Base-by-base conservation (phyloP, 441 rosid species). In the Bruguiera hainesii region DNA sequence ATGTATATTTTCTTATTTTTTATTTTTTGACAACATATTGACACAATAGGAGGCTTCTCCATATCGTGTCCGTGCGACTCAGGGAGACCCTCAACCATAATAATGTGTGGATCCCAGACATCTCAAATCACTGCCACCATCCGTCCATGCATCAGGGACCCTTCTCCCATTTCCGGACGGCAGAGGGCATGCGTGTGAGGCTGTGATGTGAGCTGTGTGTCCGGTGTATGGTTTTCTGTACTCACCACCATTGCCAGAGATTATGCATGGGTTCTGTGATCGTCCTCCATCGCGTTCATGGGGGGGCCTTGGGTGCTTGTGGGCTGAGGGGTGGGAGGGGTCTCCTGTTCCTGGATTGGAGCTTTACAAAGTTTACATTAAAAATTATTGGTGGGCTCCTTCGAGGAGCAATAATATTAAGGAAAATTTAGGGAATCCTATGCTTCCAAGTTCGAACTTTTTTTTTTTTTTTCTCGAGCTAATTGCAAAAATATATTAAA, bases 81-180 rank as follows among this genome's bases (percentile, higher is more conserved):
- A 23, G 42, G 55, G 72, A 30, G 31, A 46, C 72, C 66, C 7
- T 15, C 65, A 26, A 16, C 65, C 65, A 62, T 7, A 7, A 62
- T 7, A 7, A 46, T 39, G 20, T 61, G 53, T 2, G 53, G 33
- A 19, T 16, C 65, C 33, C 50, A 21, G 37, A 15, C 21, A 23
- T 37, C 25, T 52, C 61, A 46, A 58, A 57, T 67, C 70, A 42
- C 53, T 46, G 5, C 63, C 62, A 69, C 68, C 63, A 29, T 63
- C 56, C 6, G 30, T 46, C 39, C 48, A 48, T 70, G 29, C 63
- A 55, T 16, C 49, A 15, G 49, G 73, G 57, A 53, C 57, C 57
- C 57, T 20, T 53, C 16, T 20, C 29, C 26, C 57, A 21, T 9
- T 53, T 13, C 29, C 9, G 57, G 57, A 53, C 67, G 23, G 57